Base-by-base conservation (phyloP, 805 yeast genomes). In the Maudiozyma pseudohumilis region DNA sequence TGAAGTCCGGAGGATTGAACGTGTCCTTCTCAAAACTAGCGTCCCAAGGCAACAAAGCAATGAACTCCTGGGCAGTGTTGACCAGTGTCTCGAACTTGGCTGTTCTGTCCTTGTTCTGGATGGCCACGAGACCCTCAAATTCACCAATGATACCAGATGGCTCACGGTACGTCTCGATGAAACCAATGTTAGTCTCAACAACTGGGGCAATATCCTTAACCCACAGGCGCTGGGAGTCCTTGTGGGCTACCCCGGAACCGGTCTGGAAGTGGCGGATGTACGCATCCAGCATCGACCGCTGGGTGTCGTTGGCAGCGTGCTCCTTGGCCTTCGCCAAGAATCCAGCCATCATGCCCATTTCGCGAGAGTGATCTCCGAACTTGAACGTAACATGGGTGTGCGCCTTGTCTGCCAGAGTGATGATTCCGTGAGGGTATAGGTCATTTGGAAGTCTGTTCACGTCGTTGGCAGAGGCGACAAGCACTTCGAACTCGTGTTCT, bases 1-100 rank as follows among this genome's bases (percentile, higher is more conserved):
- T 84, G 63, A 86, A 86, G 60, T 86, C 96, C 16, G 96, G 96
- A 19, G 95, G 89, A 34, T 84, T 79, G 60, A 86, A 86, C n/a
- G 54, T 69, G 54, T 83, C 92, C 60, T 86, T 86, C 60, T 86
- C 96, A 54, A 68, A 85, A 18, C 69, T 72, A 40, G 65, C 56
- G 41, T 70, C 71, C 96, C 96, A 86, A 21, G 96, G 95, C 47
- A 86, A 69, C 47, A 72, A 60, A 2, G 66, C 44, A 43, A 86
- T 81, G 54, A 75, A 82, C 9, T 64, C 60, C 32, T 74, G 70
- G 12, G 95, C 95, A 42, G 68, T 68, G 15, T 65, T 59, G 19
- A 86, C 95, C 46, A 86, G 67, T 9, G 65, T 66, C 20, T 79
- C 75, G 55, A 86, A 86, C 52, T 84, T 86, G 36, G 73, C 78